A percentile compares a stretch with the other conserved stretches of the same genome.
phyloP scores from a whole-genome alignment of 495 filamentous ascomycete species.

The Aspergillus bridgeri region DNA sequence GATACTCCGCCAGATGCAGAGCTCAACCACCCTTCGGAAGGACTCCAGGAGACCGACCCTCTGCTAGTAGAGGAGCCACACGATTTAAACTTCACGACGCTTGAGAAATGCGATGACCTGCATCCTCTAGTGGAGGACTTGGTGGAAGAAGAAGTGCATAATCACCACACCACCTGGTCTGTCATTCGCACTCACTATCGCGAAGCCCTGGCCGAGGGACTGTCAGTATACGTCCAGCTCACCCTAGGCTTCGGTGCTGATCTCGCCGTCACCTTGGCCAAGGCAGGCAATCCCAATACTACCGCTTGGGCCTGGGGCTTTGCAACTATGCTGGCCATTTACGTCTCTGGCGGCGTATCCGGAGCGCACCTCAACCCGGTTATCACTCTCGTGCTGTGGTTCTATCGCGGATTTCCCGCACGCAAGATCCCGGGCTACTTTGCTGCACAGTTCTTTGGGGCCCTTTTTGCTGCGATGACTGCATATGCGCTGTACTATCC shows the following conservation, averaged over 20 bases:
- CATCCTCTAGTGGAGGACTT: constrained; percentile 38
- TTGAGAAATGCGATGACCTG: constrained; percentile 35
- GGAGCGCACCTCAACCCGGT: constrained; percentile 53
- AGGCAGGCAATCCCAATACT: constrained; percentile 42
- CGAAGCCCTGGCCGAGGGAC: constrained; percentile 48
- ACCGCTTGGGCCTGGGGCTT: constrained; percentile 55
- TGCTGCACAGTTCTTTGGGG: constrained; percentile 45
- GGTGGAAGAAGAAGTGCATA: constrained; percentile 44
- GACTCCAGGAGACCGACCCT: constrained; percentile 4
- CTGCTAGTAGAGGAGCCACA: constrained; percentile 14
- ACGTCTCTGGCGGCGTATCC: constrained; percentile 54
- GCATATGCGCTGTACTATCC: constrained; percentile 51
- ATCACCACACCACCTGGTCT: constrained; percentile 52
- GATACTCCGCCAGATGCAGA: constrained; percentile 12
- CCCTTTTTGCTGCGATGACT: constrained; percentile 39
- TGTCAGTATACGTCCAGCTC: constrained; percentile 43
- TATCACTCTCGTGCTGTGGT: constrained; percentile 46
- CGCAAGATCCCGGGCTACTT: constrained; percentile 47
- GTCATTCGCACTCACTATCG: constrained; percentile 50
- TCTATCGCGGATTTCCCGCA: constrained; percentile 52
- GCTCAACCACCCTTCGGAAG: constrained; percentile 2
- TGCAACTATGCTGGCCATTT: constrained; percentile 56
- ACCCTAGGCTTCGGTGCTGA: constrained; percentile 48
- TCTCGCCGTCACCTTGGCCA: constrained; percentile 44
- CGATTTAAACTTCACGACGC: constrained; percentile 15